Evolutionary conservation across 371 early-diverging fungal species (phyloP).

Genomic region (Basidiobolus meristosporus): DNA sequence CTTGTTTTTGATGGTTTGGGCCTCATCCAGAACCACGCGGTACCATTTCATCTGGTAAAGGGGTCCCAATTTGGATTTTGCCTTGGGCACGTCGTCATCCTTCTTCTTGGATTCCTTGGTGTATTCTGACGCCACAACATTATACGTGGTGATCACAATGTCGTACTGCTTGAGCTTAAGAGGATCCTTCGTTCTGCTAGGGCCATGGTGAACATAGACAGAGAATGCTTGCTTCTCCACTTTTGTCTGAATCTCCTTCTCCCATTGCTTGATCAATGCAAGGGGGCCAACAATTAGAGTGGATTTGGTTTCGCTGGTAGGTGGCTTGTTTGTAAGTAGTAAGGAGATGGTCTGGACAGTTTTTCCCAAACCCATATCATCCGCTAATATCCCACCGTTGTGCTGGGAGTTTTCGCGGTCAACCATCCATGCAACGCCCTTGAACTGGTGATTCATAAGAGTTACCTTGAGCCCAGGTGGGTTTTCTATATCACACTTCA

Average conservation of each 20-base stretch:
- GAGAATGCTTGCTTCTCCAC: conserved; percentile 16
- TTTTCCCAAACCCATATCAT: conserved; percentile 86
- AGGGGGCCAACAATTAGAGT: conserved; percentile 48
- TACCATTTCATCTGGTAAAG: conserved; percentile 23
- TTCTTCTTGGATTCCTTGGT: conserved; percentile 1
- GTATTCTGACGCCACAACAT: conserved; percentile 30
- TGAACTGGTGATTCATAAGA: conserved; percentile 2
- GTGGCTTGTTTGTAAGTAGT: conserved; percentile 15
- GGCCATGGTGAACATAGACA: conserved; percentile 39
- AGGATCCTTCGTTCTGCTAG: conserved; percentile 11
- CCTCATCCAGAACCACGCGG: conserved; percentile 59
- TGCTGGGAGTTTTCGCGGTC: conserved; percentile 16
- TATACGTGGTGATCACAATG: conserved; percentile 51
- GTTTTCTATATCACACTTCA: too few species aligned
- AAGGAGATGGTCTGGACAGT: conserved; percentile 71
- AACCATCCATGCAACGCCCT: conserved; percentile 4
- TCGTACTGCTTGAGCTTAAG: conserved; percentile 28
- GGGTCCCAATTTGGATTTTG: conserved; percentile 9
- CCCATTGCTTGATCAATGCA: conserved; percentile 49
- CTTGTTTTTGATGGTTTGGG: conserved; percentile 70
- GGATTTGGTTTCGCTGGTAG: conserved; percentile 11
- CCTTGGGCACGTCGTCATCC: background rate
- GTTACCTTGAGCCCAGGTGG: background rate
- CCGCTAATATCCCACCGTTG: conserved; percentile 57
- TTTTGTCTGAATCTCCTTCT: conserved; percentile 29